Conservation (phyloP, 768 basidiomycete species). For the Cytidiella melzeri region DNA sequence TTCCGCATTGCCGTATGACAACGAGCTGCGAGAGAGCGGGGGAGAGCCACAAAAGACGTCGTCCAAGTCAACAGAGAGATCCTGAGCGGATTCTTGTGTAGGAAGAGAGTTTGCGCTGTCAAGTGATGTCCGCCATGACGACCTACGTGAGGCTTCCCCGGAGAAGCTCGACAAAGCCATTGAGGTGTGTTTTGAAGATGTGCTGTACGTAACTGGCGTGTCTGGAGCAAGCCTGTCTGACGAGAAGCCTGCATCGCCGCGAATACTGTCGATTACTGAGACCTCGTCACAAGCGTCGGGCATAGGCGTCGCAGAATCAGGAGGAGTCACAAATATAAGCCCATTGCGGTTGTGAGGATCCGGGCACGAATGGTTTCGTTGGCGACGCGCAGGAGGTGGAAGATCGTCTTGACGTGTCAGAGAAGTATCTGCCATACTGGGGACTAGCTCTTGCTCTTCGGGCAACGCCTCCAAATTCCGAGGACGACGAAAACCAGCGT, state of each 20-base stretch:
- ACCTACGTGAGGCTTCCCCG: slow-evolving; percentile 14
- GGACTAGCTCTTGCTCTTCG: slow-evolving; percentile 40
- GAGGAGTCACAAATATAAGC: slow-evolving; percentile 16
- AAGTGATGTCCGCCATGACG: slow-evolving; percentile 11
- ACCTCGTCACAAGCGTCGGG: slow-evolving; percentile 3
- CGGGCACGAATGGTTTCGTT: slow-evolving; percentile 19
- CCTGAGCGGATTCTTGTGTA: neutral
- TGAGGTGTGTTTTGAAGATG: slow-evolving; percentile 18
- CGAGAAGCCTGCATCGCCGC: neutral
- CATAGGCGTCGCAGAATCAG: slow-evolving; percentile 2
- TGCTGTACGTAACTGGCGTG: slow-evolving; percentile 7
- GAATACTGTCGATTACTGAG: neutral
- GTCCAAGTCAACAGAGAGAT: neutral
- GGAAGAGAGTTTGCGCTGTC: neutral
- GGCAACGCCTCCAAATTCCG: slow-evolving; percentile 40
- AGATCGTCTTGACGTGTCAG: neutral
- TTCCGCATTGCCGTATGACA: neutral
- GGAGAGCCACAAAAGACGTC: neutral
- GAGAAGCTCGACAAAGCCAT: slow-evolving; percentile 19
- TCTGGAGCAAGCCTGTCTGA: neutral
- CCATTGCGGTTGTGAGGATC: slow-evolving; percentile 22
- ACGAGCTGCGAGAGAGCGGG: neutral
- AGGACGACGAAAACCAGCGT: neutral
- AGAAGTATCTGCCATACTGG: slow-evolving; percentile 11
- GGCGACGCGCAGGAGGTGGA: slow-evolving; percentile 15